Conservation (phyloP, 2,329 filamentous ascomycete genomes). For the Westerdykella aurantiaca region DNA sequence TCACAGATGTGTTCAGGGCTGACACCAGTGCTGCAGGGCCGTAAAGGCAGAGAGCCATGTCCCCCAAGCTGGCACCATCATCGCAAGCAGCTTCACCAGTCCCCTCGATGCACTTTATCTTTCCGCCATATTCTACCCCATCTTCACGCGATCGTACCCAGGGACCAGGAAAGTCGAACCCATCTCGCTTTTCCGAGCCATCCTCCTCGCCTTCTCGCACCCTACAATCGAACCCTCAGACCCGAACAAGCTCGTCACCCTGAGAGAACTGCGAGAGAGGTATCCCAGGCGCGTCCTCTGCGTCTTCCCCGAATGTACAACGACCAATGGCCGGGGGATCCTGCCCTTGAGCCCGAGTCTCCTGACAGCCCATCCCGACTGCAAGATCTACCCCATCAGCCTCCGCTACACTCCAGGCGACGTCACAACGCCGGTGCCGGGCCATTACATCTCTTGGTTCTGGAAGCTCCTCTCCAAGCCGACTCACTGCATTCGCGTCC, state of each 20-base stretch:
- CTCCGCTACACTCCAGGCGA: conserved; percentile 84
- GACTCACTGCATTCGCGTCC: conserved; percentile 83
- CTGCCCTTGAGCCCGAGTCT: conserved; percentile 76
- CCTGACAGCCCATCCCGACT: conserved; percentile 58
- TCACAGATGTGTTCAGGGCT: neutral
- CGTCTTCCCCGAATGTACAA: conserved; percentile 89
- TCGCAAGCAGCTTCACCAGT: conserved; percentile 85
- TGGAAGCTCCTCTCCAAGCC: conserved; percentile 82
- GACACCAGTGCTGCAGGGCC: neutral
- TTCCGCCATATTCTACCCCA: conserved; percentile 89
- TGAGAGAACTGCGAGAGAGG: conserved; percentile 52
- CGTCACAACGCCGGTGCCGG: conserved; percentile 83
- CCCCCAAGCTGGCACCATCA: conserved; percentile 72
- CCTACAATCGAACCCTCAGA: conserved; percentile 40
- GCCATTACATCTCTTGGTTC: conserved; percentile 64
- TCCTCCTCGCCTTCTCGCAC: conserved; percentile 63
- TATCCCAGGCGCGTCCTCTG: conserved; percentile 73
- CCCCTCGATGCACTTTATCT: conserved; percentile 92
- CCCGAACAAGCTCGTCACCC: conserved; percentile 29
- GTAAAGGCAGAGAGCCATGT: conserved; percentile 50
- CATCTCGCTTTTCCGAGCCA: conserved; percentile 70
- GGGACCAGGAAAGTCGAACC: conserved; percentile 65
- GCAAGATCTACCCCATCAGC: conserved; percentile 84
- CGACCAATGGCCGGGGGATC: conserved; percentile 88
- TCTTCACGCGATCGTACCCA: conserved; percentile 86